Base-by-base conservation (phyloP, 202 grass and related monocot species). In the Musa balbisiana region DNA sequence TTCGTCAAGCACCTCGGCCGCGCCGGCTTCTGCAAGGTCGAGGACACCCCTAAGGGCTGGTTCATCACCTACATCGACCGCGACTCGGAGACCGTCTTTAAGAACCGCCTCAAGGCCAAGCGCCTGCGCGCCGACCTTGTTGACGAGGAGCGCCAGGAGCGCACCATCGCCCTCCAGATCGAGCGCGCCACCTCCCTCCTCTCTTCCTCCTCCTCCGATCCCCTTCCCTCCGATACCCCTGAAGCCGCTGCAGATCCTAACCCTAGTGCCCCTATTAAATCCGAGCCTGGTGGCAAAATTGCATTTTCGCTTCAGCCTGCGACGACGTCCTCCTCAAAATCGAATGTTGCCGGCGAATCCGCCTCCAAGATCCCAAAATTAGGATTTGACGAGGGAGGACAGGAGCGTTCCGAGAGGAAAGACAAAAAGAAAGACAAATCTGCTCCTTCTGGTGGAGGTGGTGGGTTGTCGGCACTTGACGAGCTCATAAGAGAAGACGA, bases 401-500 rank as follows among this genome's bases (percentile, higher is more conserved):
- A 19, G 10, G 56, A 20, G 21, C 2, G 55, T 74, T 56, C 55
- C 8, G 69, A 80, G 23, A 73, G 52, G 49, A 65, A 62, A 26
- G 56, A 51, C 51, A 82, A 85, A 62, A 97, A 80, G 23, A 75
- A 59, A 26, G 85, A 88, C 49, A 73, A 80, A 82, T 16, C 49
- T 71, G 79, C 43, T 60, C 83, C 65, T 71, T 33, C 25, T 76
- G 58, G 72, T 49, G 75, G 76, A 10, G 10, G 74, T 56, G 16
- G 2, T 72, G n/a, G 86, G 53, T 85, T 73, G 77, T 97, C 93
- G 13, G 82, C 78, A 10, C 83, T 97, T 21, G 90, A 97, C 2
- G 85, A 90, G 66, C 82, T 97, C 77, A 97, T 97, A 88, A 92
- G 80, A 80, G 90, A 97, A 72, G 90, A 97, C 65, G 93, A 97